Conservation (phyloP, 768 basidiomycete genomes). For the Naganishia vishniacii region DNA sequence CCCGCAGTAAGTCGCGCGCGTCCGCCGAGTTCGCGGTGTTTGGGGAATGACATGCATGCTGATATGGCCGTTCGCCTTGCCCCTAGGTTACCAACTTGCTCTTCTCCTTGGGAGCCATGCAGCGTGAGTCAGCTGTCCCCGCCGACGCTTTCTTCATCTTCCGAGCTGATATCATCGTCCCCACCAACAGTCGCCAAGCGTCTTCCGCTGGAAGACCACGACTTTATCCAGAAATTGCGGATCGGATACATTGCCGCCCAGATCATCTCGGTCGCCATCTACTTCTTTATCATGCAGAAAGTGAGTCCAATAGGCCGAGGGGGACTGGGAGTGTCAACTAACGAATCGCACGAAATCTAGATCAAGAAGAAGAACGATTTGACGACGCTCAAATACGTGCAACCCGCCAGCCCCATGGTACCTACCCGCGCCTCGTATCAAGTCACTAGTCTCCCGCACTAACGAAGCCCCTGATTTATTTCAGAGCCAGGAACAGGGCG, state of each 20-base stretch:
- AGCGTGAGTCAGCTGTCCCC: constrained; percentile 46
- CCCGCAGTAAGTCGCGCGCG: constrained; percentile 4
- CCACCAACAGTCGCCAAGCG: constrained; percentile 68
- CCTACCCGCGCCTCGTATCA: background rate
- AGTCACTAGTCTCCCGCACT: background rate
- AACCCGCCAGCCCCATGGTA: constrained; percentile 67
- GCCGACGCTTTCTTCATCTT: background rate
- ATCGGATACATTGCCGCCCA: constrained; percentile 75
- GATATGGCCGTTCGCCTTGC: background rate
- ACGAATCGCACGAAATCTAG: constrained; percentile 51
- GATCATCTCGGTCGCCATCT: constrained; percentile 62
- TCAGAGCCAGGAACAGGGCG: constrained; percentile 56
- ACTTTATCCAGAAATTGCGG: constrained; percentile 73
- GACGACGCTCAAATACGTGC: constrained; percentile 93
- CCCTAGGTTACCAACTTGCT: constrained; percentile 70
- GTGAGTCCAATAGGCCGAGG: constrained; percentile 52
- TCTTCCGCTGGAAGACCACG: constrained; percentile 83
- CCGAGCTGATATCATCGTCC: constrained; percentile 50
- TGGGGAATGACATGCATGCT: too few species aligned
- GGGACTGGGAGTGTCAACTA: too few species aligned
- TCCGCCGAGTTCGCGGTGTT: background rate
- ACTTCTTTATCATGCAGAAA: constrained; percentile 72
- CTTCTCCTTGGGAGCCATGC: constrained; percentile 90
- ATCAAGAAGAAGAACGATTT: constrained; percentile 93
- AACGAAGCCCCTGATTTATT: background rate